Base-by-base conservation (phyloP, 805 yeast genomes). In the Ogataea haglerorum region DNA sequence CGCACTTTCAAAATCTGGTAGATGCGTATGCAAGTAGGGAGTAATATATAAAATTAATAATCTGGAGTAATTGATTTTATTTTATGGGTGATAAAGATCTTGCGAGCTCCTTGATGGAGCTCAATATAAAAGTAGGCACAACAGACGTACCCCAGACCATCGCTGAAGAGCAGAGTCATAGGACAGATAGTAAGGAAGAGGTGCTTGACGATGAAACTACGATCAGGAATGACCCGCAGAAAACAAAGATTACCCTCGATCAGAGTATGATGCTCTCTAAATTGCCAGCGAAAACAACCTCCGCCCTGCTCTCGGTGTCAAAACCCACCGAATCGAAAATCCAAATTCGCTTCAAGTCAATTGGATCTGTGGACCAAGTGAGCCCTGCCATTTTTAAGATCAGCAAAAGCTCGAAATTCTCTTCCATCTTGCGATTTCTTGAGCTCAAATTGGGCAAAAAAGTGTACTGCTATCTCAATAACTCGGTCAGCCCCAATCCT, bases 321-420 rank as follows among this genome's bases (percentile, higher is more conserved):
- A 42, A 42, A 21, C 47, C 49, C 1, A 36, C 48, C 8, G 40
- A 27, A 6, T 26, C 35, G 10, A 73, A 70, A 49, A 60, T 78
- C 12, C 68, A 75, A 1, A 61, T 80, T 7, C 58, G 85, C 25
- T 76, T 82, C 51, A 76, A 72, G 45, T 73, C 86, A 2, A 75
- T 81, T 24, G 86, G 86, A 0, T 72, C 83, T 0, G 44, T 58
- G 6, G 68, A 78, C 0, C 72, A 74, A 1, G 61, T 81, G 3
- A 61, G 54, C 2, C 85, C 85, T 0, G 61, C 67, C 2, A 65
- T 74, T 1, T 78, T 74, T 53, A 71, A 68, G 43, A 75, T 76
- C 2, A 68, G 77, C 10, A 55, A 67, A 16, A 61, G 64, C 22
- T 79, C 73, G 43, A 69, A 69, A 5, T 69, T 75, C 35, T 63